Conservation (phyloP, 352 stramenopile species). For the Poterioochromonas sp. region DNA sequence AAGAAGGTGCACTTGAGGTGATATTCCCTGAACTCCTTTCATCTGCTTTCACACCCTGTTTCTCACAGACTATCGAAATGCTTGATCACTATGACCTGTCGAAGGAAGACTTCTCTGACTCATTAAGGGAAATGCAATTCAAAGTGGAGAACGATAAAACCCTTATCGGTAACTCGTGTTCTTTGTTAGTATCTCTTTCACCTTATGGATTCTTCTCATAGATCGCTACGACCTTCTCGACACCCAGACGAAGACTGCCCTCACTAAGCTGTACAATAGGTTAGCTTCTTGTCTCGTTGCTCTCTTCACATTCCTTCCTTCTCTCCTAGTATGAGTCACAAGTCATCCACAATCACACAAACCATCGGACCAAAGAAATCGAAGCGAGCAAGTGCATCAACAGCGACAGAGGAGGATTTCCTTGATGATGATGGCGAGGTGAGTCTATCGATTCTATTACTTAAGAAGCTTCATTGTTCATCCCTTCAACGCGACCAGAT, state of each 20-base stretch:
- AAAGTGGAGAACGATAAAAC: slow-evolving; percentile 52
- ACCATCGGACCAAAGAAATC: slow-evolving; percentile 48
- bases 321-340: slow-evolving; percentile 74
- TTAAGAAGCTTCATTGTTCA: not conserved
- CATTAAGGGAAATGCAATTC: slow-evolving; percentile 71
- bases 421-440: slow-evolving; percentile 6
- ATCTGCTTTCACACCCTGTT: slow-evolving; percentile 45
- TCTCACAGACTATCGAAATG: slow-evolving; percentile 78
- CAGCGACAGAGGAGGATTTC: slow-evolving; percentile 15
- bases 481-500: not conserved
- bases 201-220: slow-evolving; percentile 61
- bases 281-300: too few species aligned
- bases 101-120: slow-evolving; percentile 93
- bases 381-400: not conserved
- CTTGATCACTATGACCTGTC: slow-evolving; percentile 93
- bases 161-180: not conserved
- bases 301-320: too few species aligned
- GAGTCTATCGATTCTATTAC: not conserved
- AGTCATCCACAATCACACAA: slow-evolving; percentile 82
- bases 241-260: slow-evolving; percentile 76
- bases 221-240: slow-evolving; percentile 61
- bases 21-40: slow-evolving; percentile 35
- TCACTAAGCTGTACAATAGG: slow-evolving; percentile 89
- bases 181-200: slow-evolving; percentile 64
- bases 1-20: not conserved